Evolutionary conservation across 768 basidiomycete genomes (phyloP).

Genomic region (Suillus placidus): DNA sequence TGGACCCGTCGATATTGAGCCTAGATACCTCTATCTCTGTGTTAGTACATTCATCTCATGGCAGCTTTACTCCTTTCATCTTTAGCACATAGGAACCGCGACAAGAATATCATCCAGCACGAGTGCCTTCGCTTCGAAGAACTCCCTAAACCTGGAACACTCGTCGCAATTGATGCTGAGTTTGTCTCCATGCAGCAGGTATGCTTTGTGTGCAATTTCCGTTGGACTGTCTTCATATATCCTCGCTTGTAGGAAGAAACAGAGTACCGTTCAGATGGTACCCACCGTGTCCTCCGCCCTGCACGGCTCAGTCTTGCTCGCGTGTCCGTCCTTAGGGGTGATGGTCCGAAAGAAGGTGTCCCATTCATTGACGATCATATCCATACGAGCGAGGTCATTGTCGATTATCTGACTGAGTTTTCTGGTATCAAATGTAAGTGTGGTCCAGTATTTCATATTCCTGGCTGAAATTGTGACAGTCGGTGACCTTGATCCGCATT

Average conservation of each 20-base stretch:
- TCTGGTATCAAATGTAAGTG: slow-evolving; percentile 91
- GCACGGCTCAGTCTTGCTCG: slow-evolving; percentile 90
- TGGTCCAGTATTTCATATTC: not conserved
- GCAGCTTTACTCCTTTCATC: not conserved
- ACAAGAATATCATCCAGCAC: slow-evolving; percentile 74
- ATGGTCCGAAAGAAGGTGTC: slow-evolving; percentile 74
- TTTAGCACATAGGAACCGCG: slow-evolving; percentile 63
- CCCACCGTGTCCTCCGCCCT: slow-evolving; percentile 89
- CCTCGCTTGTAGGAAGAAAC: slow-evolving; percentile 74
- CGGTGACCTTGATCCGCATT: slow-evolving; percentile 87
- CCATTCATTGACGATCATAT: slow-evolving; percentile 99
- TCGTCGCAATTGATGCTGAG: slow-evolving; percentile 96
- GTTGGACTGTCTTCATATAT: not conserved
- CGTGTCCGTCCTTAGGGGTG: slow-evolving; percentile 90
- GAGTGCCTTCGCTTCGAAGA: slow-evolving; percentile 72
- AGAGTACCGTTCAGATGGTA: slow-evolving; percentile 93
- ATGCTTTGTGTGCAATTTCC: slow-evolving; percentile 11
- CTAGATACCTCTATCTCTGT: slow-evolving; percentile 87
- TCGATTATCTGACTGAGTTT: slow-evolving; percentile 96
- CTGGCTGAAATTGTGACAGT: slow-evolving; percentile 46
- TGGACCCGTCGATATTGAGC: slow-evolving; percentile 76
- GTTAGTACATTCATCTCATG: slow-evolving; percentile 45
- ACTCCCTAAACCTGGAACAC: slow-evolving; percentile 80
- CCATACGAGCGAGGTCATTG: slow-evolving; percentile 92
- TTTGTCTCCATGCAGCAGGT: slow-evolving; percentile 98